Conservation (phyloP, 2,329 filamentous ascomycete genomes). For the Elsinoe necatrix region DNA sequence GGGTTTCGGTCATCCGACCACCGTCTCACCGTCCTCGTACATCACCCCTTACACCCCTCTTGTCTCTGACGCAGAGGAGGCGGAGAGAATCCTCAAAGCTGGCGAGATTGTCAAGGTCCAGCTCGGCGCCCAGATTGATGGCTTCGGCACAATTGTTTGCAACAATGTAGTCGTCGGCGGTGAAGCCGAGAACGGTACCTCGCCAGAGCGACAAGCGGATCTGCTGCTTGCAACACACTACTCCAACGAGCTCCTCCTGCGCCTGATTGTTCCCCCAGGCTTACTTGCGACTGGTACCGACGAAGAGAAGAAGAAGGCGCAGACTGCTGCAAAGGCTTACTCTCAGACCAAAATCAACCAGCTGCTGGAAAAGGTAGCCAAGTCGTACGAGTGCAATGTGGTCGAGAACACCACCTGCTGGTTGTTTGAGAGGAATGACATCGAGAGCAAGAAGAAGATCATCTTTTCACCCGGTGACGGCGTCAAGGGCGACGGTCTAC, state of each 20-base stretch:
- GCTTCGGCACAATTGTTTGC: constrained; percentile 92
- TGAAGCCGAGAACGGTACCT: constrained; percentile 47
- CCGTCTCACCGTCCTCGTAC: constrained; percentile 85
- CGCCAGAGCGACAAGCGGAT: constrained; percentile 69
- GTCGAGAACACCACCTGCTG: constrained; percentile 98
- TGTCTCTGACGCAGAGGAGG: constrained; percentile 76
- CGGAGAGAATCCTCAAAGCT: constrained; percentile 66
- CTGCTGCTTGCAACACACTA: constrained; percentile 86
- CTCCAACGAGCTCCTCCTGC: constrained; percentile 86
- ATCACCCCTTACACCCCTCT: constrained; percentile 96
- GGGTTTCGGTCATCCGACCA: constrained; percentile 90
- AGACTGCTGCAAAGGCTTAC: constrained; percentile 69
- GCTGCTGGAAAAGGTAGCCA: constrained; percentile 83
- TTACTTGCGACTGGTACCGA: constrained; percentile 73
- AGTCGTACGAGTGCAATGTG: constrained; percentile 81
- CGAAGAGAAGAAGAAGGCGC: constrained; percentile 85
- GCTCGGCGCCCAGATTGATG: constrained; percentile 97
- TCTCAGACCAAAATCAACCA: constrained; percentile 80
- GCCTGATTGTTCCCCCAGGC: constrained; percentile 86
- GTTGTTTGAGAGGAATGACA: constrained; percentile 94
- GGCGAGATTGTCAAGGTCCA: constrained; percentile 94
- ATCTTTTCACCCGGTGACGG: constrained; percentile 80
- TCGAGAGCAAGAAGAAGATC: constrained; percentile 97
- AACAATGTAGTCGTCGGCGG: constrained; percentile 73
- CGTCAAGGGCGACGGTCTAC: constrained; percentile 79